Base-by-base conservation (phyloP, 805 yeast genomes). In the Candida anglica region DNA sequence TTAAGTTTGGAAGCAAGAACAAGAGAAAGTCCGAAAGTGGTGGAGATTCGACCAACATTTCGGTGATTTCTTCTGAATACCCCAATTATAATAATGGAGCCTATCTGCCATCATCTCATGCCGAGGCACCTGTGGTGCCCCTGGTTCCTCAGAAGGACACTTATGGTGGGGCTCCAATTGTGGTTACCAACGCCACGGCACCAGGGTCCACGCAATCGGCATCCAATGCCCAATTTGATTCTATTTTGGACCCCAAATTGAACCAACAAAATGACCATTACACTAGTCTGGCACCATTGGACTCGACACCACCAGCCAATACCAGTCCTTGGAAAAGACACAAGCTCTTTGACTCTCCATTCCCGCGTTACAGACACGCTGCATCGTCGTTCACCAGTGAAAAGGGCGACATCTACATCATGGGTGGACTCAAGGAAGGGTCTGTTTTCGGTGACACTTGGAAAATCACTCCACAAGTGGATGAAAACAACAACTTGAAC, bases 391-490 rank as follows among this genome's bases (percentile, higher is more conserved):
- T 78, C 16, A 73, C 87, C 5, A 79, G 93, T 10, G 88, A 86
- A 19, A 81, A 81, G 36, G 86, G 86, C 34, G 93, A 87, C 40
- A 64, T 88, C 15, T 87, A 77, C 53, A 71, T 93, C 15, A 89
- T 93, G 86, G 98, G 99, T 27, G 99, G 99, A 6, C 68, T 93
- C 31, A 82, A 89, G 52, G 96, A 89, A 34, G 86, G 86, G 36
- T 81, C 91, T 14, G 96, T 91, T 5, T 86, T 84, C 58, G 96
- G 96, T 30, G 98, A 93, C 56, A 79, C 95, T 44, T 93, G 99
- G 99, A 79, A 83, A 39, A 69, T 91, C 37, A 75, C 75, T 42
- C 80, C 86, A 2, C 60, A 54, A 28, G 56, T 58, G 5, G 43
- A 46, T 3, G 32, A 30, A 9, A 25, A 17, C 29, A 19, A 25